phyloP scores from a whole-genome alignment of 495 filamentous ascomycete species.

The Beverwykella pulmonaria region DNA sequence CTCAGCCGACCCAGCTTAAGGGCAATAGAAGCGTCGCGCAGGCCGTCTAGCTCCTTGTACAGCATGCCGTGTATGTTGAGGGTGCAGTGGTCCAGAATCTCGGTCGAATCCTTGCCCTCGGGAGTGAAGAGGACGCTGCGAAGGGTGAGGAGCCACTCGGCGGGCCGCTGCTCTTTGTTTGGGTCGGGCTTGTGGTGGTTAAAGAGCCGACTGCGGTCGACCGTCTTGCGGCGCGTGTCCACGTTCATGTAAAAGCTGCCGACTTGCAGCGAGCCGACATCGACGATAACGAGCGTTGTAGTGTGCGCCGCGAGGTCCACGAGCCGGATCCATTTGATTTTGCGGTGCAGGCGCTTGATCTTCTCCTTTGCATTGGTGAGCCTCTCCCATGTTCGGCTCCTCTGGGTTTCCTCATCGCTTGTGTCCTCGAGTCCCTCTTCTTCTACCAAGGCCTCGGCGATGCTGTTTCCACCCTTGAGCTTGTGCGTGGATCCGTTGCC shows the following conservation, averaged over 20 bases:
- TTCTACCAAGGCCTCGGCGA: conserved; percentile 10
- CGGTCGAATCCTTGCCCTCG: conserved; percentile 80
- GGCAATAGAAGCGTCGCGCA: conserved; percentile 86
- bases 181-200: conserved; percentile 73
- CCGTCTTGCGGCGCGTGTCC: conserved; percentile 87
- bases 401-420: conserved; percentile 35
- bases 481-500: conserved; percentile 33
- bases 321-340: conserved; percentile 84
- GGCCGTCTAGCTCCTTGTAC: conserved; percentile 82
- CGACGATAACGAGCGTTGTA: conserved; percentile 69
- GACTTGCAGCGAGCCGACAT: conserved; percentile 82
- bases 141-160: conserved; percentile 89
- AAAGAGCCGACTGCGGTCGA: conserved; percentile 88
- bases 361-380: conserved; percentile 77
- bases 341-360: conserved; percentile 82
- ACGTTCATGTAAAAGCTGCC: conserved; percentile 83
- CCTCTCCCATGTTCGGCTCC: conserved; percentile 77
- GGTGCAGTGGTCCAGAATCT: conserved; percentile 84
- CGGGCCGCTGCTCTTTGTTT: conserved; percentile 70
- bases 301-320: conserved; percentile 87
- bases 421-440: conserved; percentile 33
- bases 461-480: conserved; percentile 18
- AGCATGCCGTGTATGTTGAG: conserved; percentile 90
- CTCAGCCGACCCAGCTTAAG: conserved; percentile 89
- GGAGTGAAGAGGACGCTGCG: conserved; percentile 86